A percentile compares a stretch with the other conserved stretches of the same genome.
phyloP scores from a whole-genome alignment of 192 early-diverging fungal genomes.

The Mortierella antarctica region DNA sequence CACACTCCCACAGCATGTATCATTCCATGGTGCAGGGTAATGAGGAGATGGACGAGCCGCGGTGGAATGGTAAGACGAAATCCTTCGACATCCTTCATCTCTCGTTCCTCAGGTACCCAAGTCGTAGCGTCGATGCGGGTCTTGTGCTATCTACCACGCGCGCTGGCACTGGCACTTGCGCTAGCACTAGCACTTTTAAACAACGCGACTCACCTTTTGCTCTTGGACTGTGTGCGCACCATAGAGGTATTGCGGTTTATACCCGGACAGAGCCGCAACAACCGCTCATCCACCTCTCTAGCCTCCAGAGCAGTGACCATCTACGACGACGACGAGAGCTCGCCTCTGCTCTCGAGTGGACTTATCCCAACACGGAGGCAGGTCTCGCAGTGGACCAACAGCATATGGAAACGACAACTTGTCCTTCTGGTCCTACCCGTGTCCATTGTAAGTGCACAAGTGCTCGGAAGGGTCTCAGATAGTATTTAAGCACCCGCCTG shows the following conservation, averaged over 20 bases:
- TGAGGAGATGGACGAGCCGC: conserved; percentile 44
- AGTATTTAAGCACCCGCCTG: too few species aligned
- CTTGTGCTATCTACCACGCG: neutral
- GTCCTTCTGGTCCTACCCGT: conserved; percentile 48
- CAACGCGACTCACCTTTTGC: neutral
- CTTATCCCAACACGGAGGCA: conserved; percentile 46
- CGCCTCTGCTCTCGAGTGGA: conserved; percentile 30
- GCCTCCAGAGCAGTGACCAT: conserved; percentile 52
- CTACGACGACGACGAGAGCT: conserved; percentile 50
- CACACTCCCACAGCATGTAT: conserved; percentile 21
- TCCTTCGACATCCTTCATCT: neutral
- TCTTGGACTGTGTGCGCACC: neutral
- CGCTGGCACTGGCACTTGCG: neutral
- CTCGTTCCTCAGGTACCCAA: neutral
- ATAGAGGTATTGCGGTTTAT: conserved; percentile 44
- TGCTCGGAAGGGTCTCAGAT: too few species aligned
- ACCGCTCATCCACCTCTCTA: conserved; percentile 46
- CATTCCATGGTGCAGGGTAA: conserved; percentile 55
- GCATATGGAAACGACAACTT: conserved; percentile 49
- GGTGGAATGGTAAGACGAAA: conserved; percentile 39
- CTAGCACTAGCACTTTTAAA: neutral
- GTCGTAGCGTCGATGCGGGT: neutral
- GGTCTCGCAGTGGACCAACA: conserved; percentile 50
- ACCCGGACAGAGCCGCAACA: conserved; percentile 38
- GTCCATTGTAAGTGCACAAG: conserved; percentile 30